Percentiles rank a stretch among this genome's conserved stretches.
Conservation (phyloP, 1,139 yeast species). For the Spathaspora jeffriesii region DNA sequence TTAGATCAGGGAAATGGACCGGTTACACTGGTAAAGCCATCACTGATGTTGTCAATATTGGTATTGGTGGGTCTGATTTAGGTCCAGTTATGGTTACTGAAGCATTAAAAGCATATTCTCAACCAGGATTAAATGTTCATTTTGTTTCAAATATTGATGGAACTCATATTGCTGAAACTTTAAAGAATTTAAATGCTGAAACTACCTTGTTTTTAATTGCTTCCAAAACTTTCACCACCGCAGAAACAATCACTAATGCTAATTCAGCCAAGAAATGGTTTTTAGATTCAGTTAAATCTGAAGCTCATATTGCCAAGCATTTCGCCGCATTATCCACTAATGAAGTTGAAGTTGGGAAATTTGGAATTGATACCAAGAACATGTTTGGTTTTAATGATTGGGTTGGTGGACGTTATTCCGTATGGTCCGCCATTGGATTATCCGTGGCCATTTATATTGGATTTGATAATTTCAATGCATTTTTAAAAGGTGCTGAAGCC, state of each 20-base stretch:
- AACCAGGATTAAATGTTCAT: conserved; percentile 76
- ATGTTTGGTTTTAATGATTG: conserved; percentile 98
- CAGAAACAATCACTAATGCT: conserved; percentile 96
- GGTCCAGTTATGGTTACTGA: conserved; percentile 99
- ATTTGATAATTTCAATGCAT: conserved; percentile 85
- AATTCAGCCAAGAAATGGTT: conserved; percentile 95
- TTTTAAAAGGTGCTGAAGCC: conserved; percentile 97
- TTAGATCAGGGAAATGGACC: conserved; percentile 93
- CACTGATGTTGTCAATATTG: conserved; percentile 94
- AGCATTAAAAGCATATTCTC: conserved; percentile 88
- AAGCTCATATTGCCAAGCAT: conserved; percentile 86
- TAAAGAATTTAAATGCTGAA: conserved; percentile 78
- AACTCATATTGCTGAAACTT: conserved; percentile 91
- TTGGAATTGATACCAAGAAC: conserved; percentile 96
- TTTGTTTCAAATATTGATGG: conserved; percentile 99
- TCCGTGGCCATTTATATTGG: conserved; percentile 96
- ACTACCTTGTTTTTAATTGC: conserved; percentile 94
- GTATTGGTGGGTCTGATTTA: conserved; percentile 98
- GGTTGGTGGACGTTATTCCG: conserved; percentile 99
- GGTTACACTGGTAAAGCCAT: conserved; percentile 96
- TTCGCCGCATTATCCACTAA: conserved; percentile 96
- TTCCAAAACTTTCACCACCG: conserved; percentile 98
- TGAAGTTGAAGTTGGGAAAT: conserved; percentile 85
- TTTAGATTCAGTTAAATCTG: conserved; percentile 67
- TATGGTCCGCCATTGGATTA: conserved; percentile 98